These are phyloP conservation scores for Isatis lusitanica DNA, from an alignment of 441 rosid genomes.

Conservation along the genomic window DNA sequence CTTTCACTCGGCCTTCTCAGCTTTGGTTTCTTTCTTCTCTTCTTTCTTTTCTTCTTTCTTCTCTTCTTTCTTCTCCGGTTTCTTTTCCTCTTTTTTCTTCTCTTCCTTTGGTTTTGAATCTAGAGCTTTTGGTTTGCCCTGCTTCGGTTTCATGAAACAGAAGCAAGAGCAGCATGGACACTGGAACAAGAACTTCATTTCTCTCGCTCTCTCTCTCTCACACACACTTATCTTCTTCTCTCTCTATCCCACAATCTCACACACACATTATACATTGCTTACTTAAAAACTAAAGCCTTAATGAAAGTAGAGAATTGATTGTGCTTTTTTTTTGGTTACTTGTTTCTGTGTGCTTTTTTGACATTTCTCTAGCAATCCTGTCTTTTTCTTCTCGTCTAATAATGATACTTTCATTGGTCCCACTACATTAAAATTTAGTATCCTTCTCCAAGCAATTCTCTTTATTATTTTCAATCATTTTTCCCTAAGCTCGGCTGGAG, in stretches of 20 bases:
- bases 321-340: neutral
- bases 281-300: neutral
- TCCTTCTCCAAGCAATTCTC: constrained; percentile 19
- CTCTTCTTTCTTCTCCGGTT: constrained; percentile 21
- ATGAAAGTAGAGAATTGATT: constrained; percentile 29
- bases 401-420: constrained; percentile 30
- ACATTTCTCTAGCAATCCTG: constrained; percentile 27
- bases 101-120: constrained; percentile 38
- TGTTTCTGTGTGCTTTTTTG: constrained; percentile 28
- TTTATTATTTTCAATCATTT: neutral
- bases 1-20: constrained; percentile 27
- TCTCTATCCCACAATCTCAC: constrained; percentile 2
- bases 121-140: constrained; percentile 56
- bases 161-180: constrained; percentile 95
- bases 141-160: constrained; percentile 87
- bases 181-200: constrained; percentile 93
- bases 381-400: constrained; percentile 30
- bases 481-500: constrained; percentile 13
- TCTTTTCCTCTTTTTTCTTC: constrained; percentile 31
- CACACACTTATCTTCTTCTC: constrained; percentile 21
- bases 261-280: constrained; percentile 9
- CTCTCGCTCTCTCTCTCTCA: constrained; percentile 22
- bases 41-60: constrained; percentile 26
- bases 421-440: constrained; percentile 22
- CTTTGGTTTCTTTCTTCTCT: constrained; percentile 20